Conservation (phyloP, 345 rosid genomes). For the Pistacia atlantica region DNA sequence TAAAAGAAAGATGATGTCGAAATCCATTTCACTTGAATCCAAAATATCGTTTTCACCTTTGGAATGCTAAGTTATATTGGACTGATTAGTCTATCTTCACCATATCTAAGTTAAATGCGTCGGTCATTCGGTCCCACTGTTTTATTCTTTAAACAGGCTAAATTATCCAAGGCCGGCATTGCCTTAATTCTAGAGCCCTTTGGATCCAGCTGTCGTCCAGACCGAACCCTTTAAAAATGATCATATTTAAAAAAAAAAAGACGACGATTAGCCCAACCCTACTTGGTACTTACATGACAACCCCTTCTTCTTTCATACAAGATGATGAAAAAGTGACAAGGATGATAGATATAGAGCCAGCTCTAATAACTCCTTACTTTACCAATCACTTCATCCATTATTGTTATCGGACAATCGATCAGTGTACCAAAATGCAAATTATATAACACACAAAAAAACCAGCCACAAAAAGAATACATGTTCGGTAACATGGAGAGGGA, state of each 20-base stretch:
- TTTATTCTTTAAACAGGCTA: background rate
- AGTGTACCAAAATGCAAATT: too few species aligned
- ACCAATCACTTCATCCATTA: too few species aligned
- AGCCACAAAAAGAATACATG: background rate
- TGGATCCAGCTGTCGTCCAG: constrained; percentile 28
- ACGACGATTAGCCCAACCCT: too few species aligned
- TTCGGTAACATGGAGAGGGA: background rate
- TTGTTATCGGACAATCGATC: too few species aligned
- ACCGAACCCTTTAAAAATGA: background rate
- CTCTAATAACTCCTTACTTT: too few species aligned
- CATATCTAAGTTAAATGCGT: background rate
- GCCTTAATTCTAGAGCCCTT: constrained; percentile 11
- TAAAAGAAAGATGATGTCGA: background rate
- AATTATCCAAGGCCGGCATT: background rate
- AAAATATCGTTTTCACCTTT: background rate
- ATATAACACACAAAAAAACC: too few species aligned
- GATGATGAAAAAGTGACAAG: too few species aligned
- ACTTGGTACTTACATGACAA: too few species aligned
- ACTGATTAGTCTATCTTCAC: background rate
- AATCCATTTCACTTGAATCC: background rate
- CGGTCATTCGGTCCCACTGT: background rate
- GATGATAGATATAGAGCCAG: too few species aligned
- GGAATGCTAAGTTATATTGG: background rate
- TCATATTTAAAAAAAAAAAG: background rate
- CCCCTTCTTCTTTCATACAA: too few species aligned